These are phyloP conservation scores for Phytopythium delawarense DNA, from an alignment of 352 stramenopile species.

Conservation along the genomic window DNA sequence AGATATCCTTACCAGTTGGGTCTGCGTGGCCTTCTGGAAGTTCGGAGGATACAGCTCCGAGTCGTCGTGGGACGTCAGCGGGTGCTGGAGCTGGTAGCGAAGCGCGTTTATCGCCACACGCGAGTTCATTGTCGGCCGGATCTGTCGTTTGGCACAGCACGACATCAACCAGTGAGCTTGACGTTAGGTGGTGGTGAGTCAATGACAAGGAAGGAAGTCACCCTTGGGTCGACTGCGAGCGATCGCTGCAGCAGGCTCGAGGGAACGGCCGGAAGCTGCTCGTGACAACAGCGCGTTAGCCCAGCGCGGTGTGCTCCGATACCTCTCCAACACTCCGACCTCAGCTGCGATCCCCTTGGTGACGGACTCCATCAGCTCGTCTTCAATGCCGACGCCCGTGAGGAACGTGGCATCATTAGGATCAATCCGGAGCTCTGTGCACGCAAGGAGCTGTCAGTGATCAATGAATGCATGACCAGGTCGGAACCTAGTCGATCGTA, in stretches of 20 bases:
- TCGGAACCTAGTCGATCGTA: neutral
- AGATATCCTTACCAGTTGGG: constrained; percentile 31
- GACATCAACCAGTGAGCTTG: neutral
- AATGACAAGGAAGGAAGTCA: constrained; percentile 2
- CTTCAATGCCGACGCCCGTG: constrained; percentile 69
- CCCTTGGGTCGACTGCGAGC: constrained; percentile 30
- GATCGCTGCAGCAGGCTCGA: constrained; percentile 46
- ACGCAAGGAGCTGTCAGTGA: neutral
- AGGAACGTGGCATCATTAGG: constrained; percentile 69
- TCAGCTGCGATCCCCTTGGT: constrained; percentile 16
- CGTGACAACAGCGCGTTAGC: neutral
- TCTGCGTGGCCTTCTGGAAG: constrained; percentile 45
- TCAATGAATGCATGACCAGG: neutral
- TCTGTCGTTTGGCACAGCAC: constrained; percentile 4
- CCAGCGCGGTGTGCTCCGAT: neutral
- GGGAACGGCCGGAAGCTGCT: constrained; percentile 47
- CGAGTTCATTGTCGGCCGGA: constrained; percentile 35
- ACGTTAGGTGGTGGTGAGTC: neutral
- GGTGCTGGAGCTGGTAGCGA: constrained; percentile 73
- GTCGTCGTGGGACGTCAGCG: constrained; percentile 75
- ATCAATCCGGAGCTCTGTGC: constrained; percentile 31
- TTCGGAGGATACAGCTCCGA: constrained; percentile 41
- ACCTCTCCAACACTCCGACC: constrained; percentile 10
- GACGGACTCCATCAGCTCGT: constrained; percentile 28
- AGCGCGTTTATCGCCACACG: constrained; percentile 62